Percentiles rank a stretch among this genome's conserved stretches.
Conservation (phyloP, 768 basidiomycete species). For the Mycena latifolia region DNA sequence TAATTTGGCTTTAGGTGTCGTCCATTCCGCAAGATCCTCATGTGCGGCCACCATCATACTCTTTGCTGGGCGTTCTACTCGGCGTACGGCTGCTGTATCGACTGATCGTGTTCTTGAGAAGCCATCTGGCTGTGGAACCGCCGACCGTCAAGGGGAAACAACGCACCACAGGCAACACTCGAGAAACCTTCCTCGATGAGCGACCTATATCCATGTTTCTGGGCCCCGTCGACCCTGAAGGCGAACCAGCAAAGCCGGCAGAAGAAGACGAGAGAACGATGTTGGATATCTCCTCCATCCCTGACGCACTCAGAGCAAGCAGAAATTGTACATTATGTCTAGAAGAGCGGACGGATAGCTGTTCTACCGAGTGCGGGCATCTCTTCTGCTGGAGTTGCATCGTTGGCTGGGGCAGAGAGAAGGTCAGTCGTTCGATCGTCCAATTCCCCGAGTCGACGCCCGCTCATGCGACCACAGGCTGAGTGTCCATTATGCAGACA, state of each 20-base stretch:
- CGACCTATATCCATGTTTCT: constrained; percentile 71
- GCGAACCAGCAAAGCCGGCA: constrained; percentile 65
- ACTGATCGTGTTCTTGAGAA: constrained; percentile 60
- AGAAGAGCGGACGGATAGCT: constrained; percentile 86
- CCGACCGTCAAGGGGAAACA: constrained; percentile 46
- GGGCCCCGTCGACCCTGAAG: constrained; percentile 62
- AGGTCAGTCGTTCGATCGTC: constrained; percentile 57
- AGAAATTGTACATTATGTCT: constrained; percentile 87
- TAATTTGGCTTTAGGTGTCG: constrained; percentile 66
- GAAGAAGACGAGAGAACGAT: constrained; percentile 80
- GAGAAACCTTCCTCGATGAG: constrained; percentile 67
- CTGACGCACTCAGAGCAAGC: constrained; percentile 62
- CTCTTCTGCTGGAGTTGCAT: constrained; percentile 94
- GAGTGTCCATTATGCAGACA: constrained; percentile 93
- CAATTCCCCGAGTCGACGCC: constrained; percentile 3
- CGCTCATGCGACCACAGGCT: constrained; percentile 56
- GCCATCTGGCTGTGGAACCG: constrained; percentile 35
- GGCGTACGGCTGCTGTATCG: constrained; percentile 74
- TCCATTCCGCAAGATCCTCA: constrained; percentile 78
- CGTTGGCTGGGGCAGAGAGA: constrained; percentile 90
- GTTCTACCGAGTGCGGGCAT: constrained; percentile 91
- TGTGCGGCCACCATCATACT: constrained; percentile 85
- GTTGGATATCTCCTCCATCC: constrained; percentile 69
- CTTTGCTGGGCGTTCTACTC: constrained; percentile 84
- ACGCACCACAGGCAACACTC: constrained; percentile 37